phyloP scores from a whole-genome alignment of 768 basidiomycete species.

The Lepiota subincarnata region DNA sequence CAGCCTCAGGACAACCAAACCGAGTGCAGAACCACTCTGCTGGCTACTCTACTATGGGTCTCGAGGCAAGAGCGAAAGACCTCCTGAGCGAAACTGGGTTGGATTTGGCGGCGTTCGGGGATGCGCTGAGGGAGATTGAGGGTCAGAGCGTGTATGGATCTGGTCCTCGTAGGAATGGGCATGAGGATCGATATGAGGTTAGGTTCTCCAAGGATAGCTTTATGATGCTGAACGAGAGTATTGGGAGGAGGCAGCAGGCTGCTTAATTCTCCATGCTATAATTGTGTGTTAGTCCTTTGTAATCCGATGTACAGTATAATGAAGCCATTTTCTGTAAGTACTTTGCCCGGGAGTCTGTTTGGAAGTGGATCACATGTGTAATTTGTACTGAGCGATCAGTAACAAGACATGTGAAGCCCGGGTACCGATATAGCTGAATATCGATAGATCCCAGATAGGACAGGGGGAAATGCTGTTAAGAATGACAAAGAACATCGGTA shows the following conservation, averaged over 20 bases:
- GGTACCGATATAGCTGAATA: too few species aligned
- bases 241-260: conserved; percentile 4
- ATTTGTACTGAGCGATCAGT: too few species aligned
- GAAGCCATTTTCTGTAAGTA: too few species aligned
- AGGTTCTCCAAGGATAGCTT: background rate
- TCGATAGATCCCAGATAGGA: too few species aligned
- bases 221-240: background rate
- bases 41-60: background rate
- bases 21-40: background rate
- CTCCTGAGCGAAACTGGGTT: conserved; percentile 22
- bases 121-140: conserved; percentile 21
- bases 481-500: too few species aligned
- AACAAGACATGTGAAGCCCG: too few species aligned
- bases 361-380: too few species aligned
- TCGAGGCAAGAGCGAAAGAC: conserved; percentile 14
- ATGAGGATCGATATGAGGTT: too few species aligned
- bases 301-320: too few species aligned
- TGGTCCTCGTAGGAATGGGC: background rate
- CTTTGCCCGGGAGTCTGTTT: too few species aligned
- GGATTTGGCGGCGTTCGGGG: conserved; percentile 22
- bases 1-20: background rate
- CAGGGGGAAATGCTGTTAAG: too few species aligned
- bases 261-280: background rate
- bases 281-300: background rate
- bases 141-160: background rate